Evolutionary conservation across 352 stramenopile species (phyloP).

Genomic region (Bremia lactucae): DNA sequence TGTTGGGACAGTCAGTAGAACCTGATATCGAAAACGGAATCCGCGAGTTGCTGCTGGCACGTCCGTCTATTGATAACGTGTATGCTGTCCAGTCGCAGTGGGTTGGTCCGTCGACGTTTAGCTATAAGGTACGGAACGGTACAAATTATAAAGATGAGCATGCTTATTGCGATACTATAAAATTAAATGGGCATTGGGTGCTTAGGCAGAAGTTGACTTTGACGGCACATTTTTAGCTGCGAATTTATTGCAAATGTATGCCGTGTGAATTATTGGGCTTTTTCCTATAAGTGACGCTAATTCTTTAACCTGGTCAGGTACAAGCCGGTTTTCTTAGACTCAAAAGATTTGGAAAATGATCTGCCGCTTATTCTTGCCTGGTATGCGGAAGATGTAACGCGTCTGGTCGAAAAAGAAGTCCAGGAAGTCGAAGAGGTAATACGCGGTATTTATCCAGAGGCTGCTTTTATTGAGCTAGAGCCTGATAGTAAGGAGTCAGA

Average conservation of each 20-base stretch:
- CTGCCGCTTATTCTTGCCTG: slow-evolving; percentile 89
- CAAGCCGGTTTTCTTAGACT: slow-evolving; percentile 87
- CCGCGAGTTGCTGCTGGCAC: slow-evolving; percentile 59
- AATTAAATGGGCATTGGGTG: slow-evolving; percentile 2
- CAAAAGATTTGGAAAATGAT: slow-evolving; percentile 87
- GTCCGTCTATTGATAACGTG: slow-evolving; percentile 90
- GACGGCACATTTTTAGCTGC: slow-evolving; percentile 96
- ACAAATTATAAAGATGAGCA: too few species aligned
- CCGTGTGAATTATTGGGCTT: neutral
- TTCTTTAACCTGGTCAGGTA: slow-evolving; percentile 44
- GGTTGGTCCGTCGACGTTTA: slow-evolving; percentile 96
- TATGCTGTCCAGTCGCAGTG: slow-evolving; percentile 95
- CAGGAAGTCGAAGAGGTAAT: slow-evolving; percentile 93
- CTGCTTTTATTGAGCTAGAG: slow-evolving; percentile 96
- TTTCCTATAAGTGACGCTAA: slow-evolving; percentile 2
- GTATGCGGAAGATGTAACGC: slow-evolving; percentile 94
- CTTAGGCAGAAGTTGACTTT: slow-evolving; percentile 95
- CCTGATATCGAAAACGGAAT: slow-evolving; percentile 84
- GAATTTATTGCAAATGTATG: slow-evolving; percentile 84
- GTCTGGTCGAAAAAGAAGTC: slow-evolving; percentile 92
- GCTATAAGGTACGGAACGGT: slow-evolving; percentile 92
- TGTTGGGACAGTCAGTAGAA: slow-evolving; percentile 94
- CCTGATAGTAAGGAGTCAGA: slow-evolving; percentile 88
- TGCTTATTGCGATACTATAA: too few species aligned
- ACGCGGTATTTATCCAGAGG: slow-evolving; percentile 85